Conservation (phyloP, 169 alveolate species). For the Pseudocohnilembus persalinus region DNA sequence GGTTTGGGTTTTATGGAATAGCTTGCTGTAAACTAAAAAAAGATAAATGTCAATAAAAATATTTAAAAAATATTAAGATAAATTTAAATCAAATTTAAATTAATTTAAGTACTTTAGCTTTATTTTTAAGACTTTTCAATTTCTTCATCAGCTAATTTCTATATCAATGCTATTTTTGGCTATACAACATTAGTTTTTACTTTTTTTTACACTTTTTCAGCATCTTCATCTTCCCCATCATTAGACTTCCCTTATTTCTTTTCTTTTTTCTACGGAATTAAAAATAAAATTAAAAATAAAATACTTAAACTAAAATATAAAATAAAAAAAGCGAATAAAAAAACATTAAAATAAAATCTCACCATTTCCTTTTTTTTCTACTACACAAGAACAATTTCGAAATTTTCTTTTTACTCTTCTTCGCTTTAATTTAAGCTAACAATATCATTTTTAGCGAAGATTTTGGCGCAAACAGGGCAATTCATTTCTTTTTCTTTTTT, state of each 20-base stretch:
- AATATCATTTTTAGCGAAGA: not conserved
- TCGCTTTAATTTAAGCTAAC: not conserved
- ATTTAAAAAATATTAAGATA: not conserved
- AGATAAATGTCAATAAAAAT: not conserved
- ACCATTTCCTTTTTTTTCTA: not conserved
- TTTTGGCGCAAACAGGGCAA: conserved; percentile 14
- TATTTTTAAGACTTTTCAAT: not conserved
- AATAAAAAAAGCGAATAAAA: not conserved
- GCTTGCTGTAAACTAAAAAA: conserved; percentile 11
- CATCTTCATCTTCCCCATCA: conserved; percentile 1
- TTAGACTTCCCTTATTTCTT: not conserved
- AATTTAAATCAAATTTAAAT: not conserved
- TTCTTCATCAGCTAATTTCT: conserved; percentile 5
- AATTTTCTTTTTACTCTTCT: conserved; percentile 3
- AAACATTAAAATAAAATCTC: not conserved
- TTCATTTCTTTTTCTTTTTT: not conserved
- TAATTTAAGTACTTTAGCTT: not conserved
- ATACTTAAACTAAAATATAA: not conserved
- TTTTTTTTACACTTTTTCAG: conserved; percentile 2
- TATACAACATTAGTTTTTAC: not conserved
- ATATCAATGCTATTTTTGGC: not conserved
- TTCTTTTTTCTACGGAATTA: conserved; percentile 4
- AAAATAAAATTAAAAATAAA: too few relatives aligned
- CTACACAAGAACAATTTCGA: not conserved
- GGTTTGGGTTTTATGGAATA: not conserved